phyloP scores from a whole-genome alignment of 352 stramenopile species.

The Globisporangium heterothallicum region DNA sequence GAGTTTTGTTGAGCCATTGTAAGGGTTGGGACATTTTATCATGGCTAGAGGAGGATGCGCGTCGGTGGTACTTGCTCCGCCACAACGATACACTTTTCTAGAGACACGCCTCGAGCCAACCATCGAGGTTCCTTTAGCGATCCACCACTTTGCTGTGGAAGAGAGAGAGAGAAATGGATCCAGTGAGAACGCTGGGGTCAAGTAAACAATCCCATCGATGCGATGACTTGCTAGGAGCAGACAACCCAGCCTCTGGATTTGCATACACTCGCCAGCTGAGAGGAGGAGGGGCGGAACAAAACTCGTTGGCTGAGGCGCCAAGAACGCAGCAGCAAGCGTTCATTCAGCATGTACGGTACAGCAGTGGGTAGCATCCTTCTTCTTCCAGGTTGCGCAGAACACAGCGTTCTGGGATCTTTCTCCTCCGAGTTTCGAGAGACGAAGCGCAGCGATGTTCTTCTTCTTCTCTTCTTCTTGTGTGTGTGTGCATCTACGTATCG shows the following conservation, averaged over 20 bases:
- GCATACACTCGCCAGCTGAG: neutral
- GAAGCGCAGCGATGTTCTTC: too few relatives aligned
- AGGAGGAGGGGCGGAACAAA: too few relatives aligned
- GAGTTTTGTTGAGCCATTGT: neutral
- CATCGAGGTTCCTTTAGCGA: too few relatives aligned
- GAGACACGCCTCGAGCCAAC: neutral
- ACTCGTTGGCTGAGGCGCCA: neutral
- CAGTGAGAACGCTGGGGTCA: too few relatives aligned
- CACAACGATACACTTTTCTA: neutral
- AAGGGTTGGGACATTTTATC: neutral
- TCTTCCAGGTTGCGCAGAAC: too few relatives aligned
- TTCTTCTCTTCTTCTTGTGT: too few relatives aligned
- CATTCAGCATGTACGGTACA: too few relatives aligned
- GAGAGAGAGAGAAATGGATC: neutral
- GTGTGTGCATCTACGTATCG: too few relatives aligned
- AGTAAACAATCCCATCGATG: neutral
- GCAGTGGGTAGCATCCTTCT: too few relatives aligned
- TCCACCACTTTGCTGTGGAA: neutral
- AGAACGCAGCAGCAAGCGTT: too few relatives aligned
- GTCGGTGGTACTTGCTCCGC: neutral
- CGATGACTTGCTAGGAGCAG: neutral
- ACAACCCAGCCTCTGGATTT: neutral
- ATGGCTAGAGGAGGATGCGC: neutral
- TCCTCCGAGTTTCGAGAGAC: too few relatives aligned
- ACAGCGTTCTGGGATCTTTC: too few relatives aligned